Evolutionary conservation across 2,329 filamentous ascomycete species (phyloP).

Genomic region (Epichloe sylvatica): DNA sequence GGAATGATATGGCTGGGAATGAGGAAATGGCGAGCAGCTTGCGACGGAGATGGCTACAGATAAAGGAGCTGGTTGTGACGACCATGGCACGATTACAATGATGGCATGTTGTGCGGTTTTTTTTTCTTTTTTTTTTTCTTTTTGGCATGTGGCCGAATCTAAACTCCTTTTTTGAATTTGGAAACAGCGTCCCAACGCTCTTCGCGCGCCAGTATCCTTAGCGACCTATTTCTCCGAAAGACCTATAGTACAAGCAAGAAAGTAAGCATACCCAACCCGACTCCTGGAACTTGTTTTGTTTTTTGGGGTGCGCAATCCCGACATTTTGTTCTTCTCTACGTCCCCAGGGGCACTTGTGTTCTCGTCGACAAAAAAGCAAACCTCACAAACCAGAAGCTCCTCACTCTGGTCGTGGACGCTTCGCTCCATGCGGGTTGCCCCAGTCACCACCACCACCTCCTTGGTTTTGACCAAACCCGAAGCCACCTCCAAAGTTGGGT

Average conservation of each 20-base stretch:
- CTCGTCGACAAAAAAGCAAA: neutral
- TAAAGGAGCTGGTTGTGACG: conserved; percentile 11
- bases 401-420: conserved; percentile 62
- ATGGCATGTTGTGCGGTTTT: neutral
- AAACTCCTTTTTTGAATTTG: neutral
- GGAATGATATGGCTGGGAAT: conserved; percentile 17
- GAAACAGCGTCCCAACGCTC: conserved; percentile 2
- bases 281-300: neutral
- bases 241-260: conserved; percentile 8
- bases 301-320: neutral
- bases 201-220: conserved; percentile 4
- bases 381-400: neutral
- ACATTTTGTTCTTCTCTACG: neutral
- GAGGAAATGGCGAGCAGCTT: conserved; percentile 11
- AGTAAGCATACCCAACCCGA: neutral
- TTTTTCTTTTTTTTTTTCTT: neutral
- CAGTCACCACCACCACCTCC: conserved; percentile 38
- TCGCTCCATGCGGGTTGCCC: conserved; percentile 72
- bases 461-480: conserved; percentile 45
- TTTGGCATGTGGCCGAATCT: neutral
- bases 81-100: conserved; percentile 8
- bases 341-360: neutral
- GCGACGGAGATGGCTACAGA: conserved; percentile 14
- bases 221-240: neutral
- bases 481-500: conserved; percentile 58